Evolutionary conservation across 768 basidiomycete genomes (phyloP).

Genomic region (Mycena epipterygia): DNA sequence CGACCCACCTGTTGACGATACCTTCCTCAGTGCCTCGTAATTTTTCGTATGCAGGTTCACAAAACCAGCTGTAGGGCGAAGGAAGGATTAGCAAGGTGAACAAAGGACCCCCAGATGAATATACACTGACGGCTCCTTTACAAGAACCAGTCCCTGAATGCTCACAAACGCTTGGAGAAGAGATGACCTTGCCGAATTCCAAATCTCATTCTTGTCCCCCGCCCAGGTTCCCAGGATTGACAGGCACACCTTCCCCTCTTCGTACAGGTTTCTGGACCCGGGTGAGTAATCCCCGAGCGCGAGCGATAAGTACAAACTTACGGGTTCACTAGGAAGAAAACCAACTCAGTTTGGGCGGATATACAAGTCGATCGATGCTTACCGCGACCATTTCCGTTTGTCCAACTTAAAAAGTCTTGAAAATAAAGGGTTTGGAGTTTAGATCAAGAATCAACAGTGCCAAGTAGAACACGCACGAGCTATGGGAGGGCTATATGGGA

Average conservation of each 20-base stretch:
- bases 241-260: slow-evolving; percentile 95
- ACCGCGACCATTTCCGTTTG: slow-evolving; percentile 93
- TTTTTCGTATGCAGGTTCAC: slow-evolving; percentile 95
- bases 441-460: not conserved
- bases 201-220: slow-evolving; percentile 89
- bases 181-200: slow-evolving; percentile 88
- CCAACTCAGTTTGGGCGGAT: slow-evolving; percentile 18
- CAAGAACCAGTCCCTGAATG: slow-evolving; percentile 93
- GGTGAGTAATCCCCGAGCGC: not conserved
- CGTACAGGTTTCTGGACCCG: slow-evolving; percentile 82
- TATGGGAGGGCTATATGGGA: slow-evolving; percentile 84
- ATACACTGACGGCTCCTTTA: slow-evolving; percentile 86
- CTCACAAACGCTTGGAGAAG: slow-evolving; percentile 93
- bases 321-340: slow-evolving; percentile 75
- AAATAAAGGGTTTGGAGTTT: no score
- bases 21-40: slow-evolving; percentile 92
- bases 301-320: slow-evolving; percentile 54
- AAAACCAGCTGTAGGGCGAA: slow-evolving; percentile 75
- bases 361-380: slow-evolving; percentile 40
- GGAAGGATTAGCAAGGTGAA: slow-evolving; percentile 12
- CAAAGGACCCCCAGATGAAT: not conserved
- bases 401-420: slow-evolving; percentile 93
- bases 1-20: slow-evolving; percentile 80
- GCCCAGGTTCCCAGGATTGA: slow-evolving; percentile 95
- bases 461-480: slow-evolving; percentile 56